Evolutionary conservation across 2,329 filamentous ascomycete species (phyloP), one percentile per base, ranked within the genome.

Genomic region (Achaetomium macrosporum): DNA sequence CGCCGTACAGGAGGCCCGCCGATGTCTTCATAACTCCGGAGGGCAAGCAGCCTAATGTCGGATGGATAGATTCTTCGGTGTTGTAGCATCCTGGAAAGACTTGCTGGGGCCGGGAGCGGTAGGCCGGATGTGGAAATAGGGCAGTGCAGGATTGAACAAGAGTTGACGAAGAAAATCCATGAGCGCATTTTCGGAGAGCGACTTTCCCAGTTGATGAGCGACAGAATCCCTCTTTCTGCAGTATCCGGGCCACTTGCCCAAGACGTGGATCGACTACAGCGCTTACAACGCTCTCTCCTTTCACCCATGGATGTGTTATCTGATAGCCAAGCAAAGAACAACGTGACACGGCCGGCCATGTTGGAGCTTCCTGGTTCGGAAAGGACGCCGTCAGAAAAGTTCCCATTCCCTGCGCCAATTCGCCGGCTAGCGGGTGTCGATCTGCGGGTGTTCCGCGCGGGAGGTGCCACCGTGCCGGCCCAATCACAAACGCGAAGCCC

Each of bases 311-410:
- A 25, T 4, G 4, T 25, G 25, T 25, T 25, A 25, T 25, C 25
- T 41, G 9, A 43, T 29, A 43, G 15, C 44, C 44, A 47, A 47
- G 44, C 16, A 47, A 20, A 5, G 19, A 19, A 13, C 35, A 31
- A 40, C 45, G 36, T 47, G 35, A 37, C 29, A 5, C 12, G 2
- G 2, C 35, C 15, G 6, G n/a, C 16, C 4, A 17, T 15, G 31
- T 25, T 37, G 20, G 20, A 50, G 20, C 43, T 53, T 49, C 45
- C 46, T 10, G 25, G 45, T 48, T 53, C 5, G 45, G 51, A 48
- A 40, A 40, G 25, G 35, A 16, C 25, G 10, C 41, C 15, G 39
- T 50, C 30, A 41, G 51, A 36, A 35, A 39, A 31, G 29, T 39
- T 11, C 40, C 37, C n/a, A 16, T 16, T 8, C 12, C 16, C 45